Base-by-base conservation (phyloP, 2,329 filamentous ascomycete genomes). In the Trichocomaceae sp. region DNA sequence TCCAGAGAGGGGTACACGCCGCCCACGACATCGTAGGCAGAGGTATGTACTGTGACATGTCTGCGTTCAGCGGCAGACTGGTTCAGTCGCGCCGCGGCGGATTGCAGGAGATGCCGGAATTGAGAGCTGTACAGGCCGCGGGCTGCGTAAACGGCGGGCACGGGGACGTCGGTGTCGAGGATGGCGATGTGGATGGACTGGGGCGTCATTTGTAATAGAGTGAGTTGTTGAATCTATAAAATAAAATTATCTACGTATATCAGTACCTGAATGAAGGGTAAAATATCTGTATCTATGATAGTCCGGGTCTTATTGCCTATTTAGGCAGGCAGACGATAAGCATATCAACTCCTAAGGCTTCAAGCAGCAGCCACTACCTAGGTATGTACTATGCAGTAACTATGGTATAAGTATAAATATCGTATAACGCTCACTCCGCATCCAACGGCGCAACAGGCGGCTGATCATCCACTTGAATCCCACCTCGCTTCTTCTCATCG, bases 401-500 rank as follows among this genome's bases (percentile, higher is more conserved):
- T n/a, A n/a, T n/a, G n/a, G n/a, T n/a, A n/a, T n/a, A n/a, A n/a
- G n/a, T n/a, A n/a, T n/a, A n/a, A n/a, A 9, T 10, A 33, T 8
- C 15, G 15, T 22, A 35, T 3, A 22, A 29, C 26, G 26, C 4
- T 47, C 26, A 92, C 71, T 92, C 88, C 0, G 87, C 88, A 75
- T 92, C 88, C 52, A 90, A 75, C 7, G 87, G 85, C 49, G 86
- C 87, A 50, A 84, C 82, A 1, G 90, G 90, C 8, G 86, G 76
- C 23, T 80, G 87, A 68, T 95, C 83, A 69, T 95, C 82, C 2
- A 96, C 90, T 74, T 95, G 90, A 61, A 95, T 88, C 0, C 90
- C 90, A 7, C 89, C 89, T 17, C 90, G 79, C 81, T 95, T 95
- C 81, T 88, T 88, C 78, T 93, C 86, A 54, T 81, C 76, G 54